Percentiles rank a stretch among this genome's conserved stretches.
phyloP scores from a whole-genome alignment of 768 basidiomycete genomes.

The Lactarius sanguifluus region DNA sequence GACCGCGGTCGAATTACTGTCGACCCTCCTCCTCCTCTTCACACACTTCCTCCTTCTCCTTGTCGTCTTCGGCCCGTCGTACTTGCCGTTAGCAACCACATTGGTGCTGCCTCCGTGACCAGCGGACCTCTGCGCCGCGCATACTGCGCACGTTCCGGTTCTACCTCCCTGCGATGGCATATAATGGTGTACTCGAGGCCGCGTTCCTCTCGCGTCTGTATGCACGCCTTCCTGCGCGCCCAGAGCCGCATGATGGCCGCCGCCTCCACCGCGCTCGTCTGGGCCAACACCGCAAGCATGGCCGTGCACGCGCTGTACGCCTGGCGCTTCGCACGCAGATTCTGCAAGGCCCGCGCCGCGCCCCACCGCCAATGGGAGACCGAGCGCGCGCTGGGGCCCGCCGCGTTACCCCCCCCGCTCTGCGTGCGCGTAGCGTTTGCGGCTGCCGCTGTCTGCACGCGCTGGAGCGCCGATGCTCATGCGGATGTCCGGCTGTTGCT shows the following conservation, averaged over 20 bases:
- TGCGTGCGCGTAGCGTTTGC: conserved; percentile 34
- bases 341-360: conserved; percentile 39
- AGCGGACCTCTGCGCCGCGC: conserved; percentile 69
- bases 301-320: conserved; percentile 62
- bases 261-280: conserved; percentile 74
- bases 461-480: conserved; percentile 32
- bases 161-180: conserved; percentile 86
- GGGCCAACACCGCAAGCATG: conserved; percentile 72
- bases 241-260: conserved; percentile 85
- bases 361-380: neutral
- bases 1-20: conserved; percentile 51
- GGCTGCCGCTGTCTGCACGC: conserved; percentile 30
- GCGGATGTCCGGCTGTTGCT: conserved; percentile 29
- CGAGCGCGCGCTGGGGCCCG: neutral
- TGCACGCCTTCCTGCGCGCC: conserved; percentile 52
- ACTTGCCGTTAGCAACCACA: conserved; percentile 65
- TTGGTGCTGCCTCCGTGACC: conserved; percentile 65
- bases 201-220: conserved; percentile 84
- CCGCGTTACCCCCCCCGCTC: conserved; percentile 32
- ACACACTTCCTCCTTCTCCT: conserved; percentile 73
- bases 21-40: conserved; percentile 53
- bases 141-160: conserved; percentile 80
- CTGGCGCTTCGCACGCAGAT: conserved; percentile 47
- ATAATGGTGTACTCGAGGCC: conserved; percentile 92
- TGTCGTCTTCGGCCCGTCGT: conserved; percentile 70